Base-by-base conservation (phyloP, 1,139 yeast species). In the Candida dubliniensis region DNA sequence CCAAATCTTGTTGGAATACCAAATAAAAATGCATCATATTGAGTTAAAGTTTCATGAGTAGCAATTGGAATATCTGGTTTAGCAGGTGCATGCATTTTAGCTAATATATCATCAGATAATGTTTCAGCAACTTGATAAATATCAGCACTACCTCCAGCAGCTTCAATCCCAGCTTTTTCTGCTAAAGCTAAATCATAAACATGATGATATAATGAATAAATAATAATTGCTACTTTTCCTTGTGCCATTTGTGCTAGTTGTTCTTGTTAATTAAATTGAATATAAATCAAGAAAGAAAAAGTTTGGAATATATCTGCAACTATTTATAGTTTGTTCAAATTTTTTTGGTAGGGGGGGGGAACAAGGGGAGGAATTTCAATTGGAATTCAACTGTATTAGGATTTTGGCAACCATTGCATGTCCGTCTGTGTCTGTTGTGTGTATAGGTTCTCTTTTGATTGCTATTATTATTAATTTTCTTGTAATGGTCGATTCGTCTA, bases 1-100 rank as follows among this genome's bases (percentile, higher is more conserved):
- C 73, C 72, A 53, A 53, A 69, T 55, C 74, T 59, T 50, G 74
- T 67, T 38, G 74, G 73, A 37, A 67, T 54, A 45, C 74, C 74
- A 46, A 69, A 66, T 47, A 69, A 50, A 53, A 66, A 68, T 12
- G 70, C 71, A 52, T 69, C 71, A 57, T 66, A 67, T 41, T 56
- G 49, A 25, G 55, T 55, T 54, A 69, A 63, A 31, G 70, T 64
- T 24, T 64, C 66, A 39, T 55, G 47, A 32, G 64, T 55, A 34
- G 69, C 71, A 51, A 60, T 55, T 45, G 71, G 71, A 57, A 59
- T 59, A 47, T 59, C 59, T 36, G 66, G 63, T 29, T 44, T 43
- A 18, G 64, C 51, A 14, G 71, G 68, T 31, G 73, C 73, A 47
- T 63, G 60, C 59, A 69, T 47, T 45, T 47, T 45, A 26, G 54